Evolutionary conservation across 257 asterid genomes (phyloP).

Genomic region (Rauvolfia tetraphylla): DNA sequence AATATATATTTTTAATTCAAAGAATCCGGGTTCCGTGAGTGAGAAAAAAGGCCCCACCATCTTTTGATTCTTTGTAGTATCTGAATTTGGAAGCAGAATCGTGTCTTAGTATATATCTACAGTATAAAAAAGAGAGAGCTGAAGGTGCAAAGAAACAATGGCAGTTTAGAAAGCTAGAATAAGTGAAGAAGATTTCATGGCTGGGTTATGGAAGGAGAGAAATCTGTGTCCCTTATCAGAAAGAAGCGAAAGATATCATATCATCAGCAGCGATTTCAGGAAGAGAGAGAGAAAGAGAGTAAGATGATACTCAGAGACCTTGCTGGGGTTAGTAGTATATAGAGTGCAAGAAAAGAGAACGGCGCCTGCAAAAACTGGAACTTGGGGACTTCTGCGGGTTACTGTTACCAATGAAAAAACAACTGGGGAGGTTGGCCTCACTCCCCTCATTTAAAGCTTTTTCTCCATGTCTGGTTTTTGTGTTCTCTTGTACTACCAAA

Average conservation of each 20-base stretch:
- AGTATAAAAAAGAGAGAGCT: background rate
- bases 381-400: slow-evolving; percentile 6
- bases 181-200: background rate
- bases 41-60: slow-evolving; percentile 43
- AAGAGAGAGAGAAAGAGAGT: slow-evolving; percentile 7
- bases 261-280: slow-evolving; percentile 15
- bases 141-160: slow-evolving; percentile 7
- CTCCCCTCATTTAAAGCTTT: slow-evolving; percentile 15
- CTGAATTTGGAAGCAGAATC: slow-evolving; percentile 16
- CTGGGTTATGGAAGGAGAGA: background rate
- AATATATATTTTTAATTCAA: background rate
- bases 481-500: slow-evolving; percentile 3
- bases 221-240: slow-evolving; percentile 1
- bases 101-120: background rate
- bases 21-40: background rate
- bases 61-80: background rate
- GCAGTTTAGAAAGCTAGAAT: background rate
- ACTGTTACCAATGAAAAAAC: slow-evolving; percentile 57
- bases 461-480: slow-evolving; percentile 1
- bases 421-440: slow-evolving; percentile 20
- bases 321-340: slow-evolving; percentile 2
- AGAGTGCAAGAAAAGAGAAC: slow-evolving; percentile 50
- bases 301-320: background rate
- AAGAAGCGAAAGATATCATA: background rate
- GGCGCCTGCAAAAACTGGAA: slow-evolving; percentile 61